A percentile compares a stretch with the other conserved stretches of the same genome.
Evolutionary conservation across 225 moss, liverwort and hornwort genomes (phyloP).

Genomic region (Bryum argenteum): DNA sequence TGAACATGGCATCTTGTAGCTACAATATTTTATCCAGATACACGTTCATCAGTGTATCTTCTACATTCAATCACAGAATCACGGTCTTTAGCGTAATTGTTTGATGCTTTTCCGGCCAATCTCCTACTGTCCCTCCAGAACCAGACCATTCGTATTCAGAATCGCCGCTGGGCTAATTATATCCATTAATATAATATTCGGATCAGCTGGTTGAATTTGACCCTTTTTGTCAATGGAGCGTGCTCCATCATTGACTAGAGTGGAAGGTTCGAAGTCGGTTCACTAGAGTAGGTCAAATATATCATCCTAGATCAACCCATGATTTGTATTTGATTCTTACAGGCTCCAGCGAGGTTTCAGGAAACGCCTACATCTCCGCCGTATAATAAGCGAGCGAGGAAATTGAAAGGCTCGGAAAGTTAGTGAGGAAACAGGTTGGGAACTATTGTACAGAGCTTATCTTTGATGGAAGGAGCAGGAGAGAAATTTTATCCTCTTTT

Average conservation of each 20-base stretch:
- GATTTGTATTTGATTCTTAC: neutral
- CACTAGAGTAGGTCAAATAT: neutral
- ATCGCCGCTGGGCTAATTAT: no score
- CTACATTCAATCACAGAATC: neutral
- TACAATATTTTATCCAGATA: neutral
- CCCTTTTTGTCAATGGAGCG: neutral
- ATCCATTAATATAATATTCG: neutral
- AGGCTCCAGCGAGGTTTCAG: conserved; percentile 79
- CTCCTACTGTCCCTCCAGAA: no score
- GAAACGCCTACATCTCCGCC: conserved; percentile 71
- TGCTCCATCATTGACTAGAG: neutral
- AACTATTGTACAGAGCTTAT: conserved; percentile 24
- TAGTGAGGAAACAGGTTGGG: conserved; percentile 27
- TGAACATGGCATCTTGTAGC: neutral
- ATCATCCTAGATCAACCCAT: neutral
- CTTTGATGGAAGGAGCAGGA: conserved; percentile 29
- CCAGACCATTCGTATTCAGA: no score
- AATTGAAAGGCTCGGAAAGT: conserved; percentile 86
- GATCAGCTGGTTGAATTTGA: conserved; percentile 1
- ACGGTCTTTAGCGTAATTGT: neutral
- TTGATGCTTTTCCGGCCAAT: no score
- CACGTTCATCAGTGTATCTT: neutral
- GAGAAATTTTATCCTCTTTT: conserved; percentile 36
- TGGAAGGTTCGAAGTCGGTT: neutral
- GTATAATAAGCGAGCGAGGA: conserved; percentile 70